These are phyloP conservation scores for Pythium biforme DNA, from an alignment of 352 stramenopile genomes.

Conservation along the genomic window DNA sequence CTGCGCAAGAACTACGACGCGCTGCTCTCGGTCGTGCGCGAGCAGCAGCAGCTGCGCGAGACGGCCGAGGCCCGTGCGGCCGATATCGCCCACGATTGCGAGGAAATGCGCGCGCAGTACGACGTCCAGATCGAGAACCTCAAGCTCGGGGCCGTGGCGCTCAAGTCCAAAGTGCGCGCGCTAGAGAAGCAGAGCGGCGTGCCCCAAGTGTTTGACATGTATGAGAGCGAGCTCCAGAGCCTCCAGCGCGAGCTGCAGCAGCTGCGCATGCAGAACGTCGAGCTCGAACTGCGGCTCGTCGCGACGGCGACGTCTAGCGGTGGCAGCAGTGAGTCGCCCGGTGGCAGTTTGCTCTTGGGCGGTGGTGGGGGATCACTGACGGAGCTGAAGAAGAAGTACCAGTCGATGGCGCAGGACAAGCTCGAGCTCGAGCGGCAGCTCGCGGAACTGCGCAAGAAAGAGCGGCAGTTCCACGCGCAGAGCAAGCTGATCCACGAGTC, in stretches of 20 bases:
- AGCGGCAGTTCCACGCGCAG: slow-evolving; percentile 66
- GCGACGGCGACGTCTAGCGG: background rate
- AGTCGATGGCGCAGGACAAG: slow-evolving; percentile 57
- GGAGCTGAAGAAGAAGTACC: slow-evolving; percentile 72
- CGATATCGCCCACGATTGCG: slow-evolving; percentile 47
- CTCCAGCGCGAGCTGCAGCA: slow-evolving; percentile 56
- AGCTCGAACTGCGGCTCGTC: slow-evolving; percentile 50
- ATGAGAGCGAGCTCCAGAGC: slow-evolving; percentile 58
- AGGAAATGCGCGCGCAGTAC: slow-evolving; percentile 52
- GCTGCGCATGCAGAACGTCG: slow-evolving; percentile 58
- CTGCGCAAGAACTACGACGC: slow-evolving; percentile 80
- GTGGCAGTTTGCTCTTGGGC: background rate
- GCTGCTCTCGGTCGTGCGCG: slow-evolving; percentile 68
- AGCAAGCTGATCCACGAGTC: slow-evolving; percentile 66
- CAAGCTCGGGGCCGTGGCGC: slow-evolving; percentile 57
- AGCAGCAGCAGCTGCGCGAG: slow-evolving; percentile 66
- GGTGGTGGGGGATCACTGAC: slow-evolving; percentile 20
- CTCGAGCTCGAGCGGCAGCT: slow-evolving; percentile 57
- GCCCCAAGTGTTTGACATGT: slow-evolving; percentile 66
- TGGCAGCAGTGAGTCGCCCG: background rate
- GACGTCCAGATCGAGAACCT: slow-evolving; percentile 79
- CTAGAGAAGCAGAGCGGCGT: slow-evolving; percentile 52
- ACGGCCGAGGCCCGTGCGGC: slow-evolving; percentile 39
- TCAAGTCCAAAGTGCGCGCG: slow-evolving; percentile 66
- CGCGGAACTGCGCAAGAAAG: slow-evolving; percentile 49